phyloP scores from a whole-genome alignment of 2,329 filamentous ascomycete genomes.

The Neonectria punicea region DNA sequence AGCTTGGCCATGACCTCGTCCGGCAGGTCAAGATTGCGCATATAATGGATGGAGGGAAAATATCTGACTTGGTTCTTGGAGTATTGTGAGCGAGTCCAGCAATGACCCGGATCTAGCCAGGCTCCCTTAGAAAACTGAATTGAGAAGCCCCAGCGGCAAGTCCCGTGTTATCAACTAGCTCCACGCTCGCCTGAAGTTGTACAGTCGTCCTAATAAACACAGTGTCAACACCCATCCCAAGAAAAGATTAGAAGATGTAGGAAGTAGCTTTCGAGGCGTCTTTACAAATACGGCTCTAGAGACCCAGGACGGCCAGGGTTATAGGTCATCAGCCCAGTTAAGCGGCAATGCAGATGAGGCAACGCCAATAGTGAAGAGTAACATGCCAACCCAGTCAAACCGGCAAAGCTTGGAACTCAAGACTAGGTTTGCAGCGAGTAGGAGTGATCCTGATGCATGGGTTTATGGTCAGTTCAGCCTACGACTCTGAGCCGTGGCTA shows the following conservation, averaged over 20 bases:
- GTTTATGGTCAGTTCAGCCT: no score
- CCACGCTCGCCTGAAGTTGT: conserved; percentile 49
- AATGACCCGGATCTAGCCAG: conserved; percentile 26
- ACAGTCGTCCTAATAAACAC: conserved; percentile 23
- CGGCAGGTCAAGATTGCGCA: not conserved
- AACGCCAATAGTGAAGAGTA: conserved; percentile 38
- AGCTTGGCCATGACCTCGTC: conserved; percentile 1
- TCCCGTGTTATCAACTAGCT: conserved; percentile 47
- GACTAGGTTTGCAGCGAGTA: not conserved
- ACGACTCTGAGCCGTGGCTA: no score
- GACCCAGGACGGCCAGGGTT: conserved; percentile 43
- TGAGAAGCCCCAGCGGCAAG: conserved; percentile 49
- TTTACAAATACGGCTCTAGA: no score
- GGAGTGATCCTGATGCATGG: no score
- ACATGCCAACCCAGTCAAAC: conserved; percentile 50
- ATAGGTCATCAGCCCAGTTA: conserved; percentile 49
- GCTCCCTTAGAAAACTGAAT: conserved; percentile 40
- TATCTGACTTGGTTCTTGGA: conserved; percentile 32
- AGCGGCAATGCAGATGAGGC: conserved; percentile 44
- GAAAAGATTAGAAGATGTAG: no score
- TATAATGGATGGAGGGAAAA: conserved; percentile 30
- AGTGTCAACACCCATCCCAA: no score
- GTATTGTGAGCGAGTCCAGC: no score
- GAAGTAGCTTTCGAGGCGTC: no score
- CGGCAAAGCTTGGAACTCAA: conserved; percentile 28